phyloP scores from a whole-genome alignment of 495 filamentous ascomycete species.

The Hypoxylon fuscum region DNA sequence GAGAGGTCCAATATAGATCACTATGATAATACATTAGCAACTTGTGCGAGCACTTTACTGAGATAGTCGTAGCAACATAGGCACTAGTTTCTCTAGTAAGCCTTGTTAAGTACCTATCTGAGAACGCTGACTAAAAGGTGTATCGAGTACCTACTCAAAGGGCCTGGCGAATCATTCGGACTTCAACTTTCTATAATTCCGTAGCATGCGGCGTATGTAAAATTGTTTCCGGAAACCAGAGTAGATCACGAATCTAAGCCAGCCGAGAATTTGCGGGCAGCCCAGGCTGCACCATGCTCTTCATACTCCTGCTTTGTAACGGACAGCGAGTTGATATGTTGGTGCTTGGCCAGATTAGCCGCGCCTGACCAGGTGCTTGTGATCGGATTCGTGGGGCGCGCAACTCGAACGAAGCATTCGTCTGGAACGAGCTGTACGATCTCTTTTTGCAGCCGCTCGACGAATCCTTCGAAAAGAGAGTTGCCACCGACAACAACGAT shows the following conservation, averaged over 20 bases:
- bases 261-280: slow-evolving; percentile 71
- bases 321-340: slow-evolving; percentile 67
- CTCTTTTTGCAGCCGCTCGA: slow-evolving; percentile 82
- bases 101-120: too few species aligned
- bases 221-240: too few species aligned
- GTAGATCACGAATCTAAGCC: slow-evolving; percentile 58
- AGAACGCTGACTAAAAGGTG: too few species aligned
- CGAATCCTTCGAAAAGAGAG: slow-evolving; percentile 78
- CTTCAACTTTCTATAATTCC: too few species aligned
- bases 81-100: too few species aligned
- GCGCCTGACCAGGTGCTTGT: slow-evolving; percentile 87
- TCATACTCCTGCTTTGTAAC: slow-evolving; percentile 91
- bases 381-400: slow-evolving; percentile 76
- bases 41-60: too few species aligned
- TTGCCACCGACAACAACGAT: slow-evolving; percentile 91
- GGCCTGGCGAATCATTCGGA: too few species aligned
- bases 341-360: slow-evolving; percentile 74
- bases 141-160: too few species aligned
- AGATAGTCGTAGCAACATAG: too few species aligned
- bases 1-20: too few species aligned
- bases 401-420: slow-evolving; percentile 79
- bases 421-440: slow-evolving; percentile 76
- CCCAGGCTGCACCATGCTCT: slow-evolving; percentile 83
- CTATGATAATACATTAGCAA: too few species aligned
- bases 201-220: background rate